These are phyloP conservation scores for Aspergillus heteromorphus DNA, from an alignment of 495 filamentous ascomycete genomes.

Conservation along the genomic window DNA sequence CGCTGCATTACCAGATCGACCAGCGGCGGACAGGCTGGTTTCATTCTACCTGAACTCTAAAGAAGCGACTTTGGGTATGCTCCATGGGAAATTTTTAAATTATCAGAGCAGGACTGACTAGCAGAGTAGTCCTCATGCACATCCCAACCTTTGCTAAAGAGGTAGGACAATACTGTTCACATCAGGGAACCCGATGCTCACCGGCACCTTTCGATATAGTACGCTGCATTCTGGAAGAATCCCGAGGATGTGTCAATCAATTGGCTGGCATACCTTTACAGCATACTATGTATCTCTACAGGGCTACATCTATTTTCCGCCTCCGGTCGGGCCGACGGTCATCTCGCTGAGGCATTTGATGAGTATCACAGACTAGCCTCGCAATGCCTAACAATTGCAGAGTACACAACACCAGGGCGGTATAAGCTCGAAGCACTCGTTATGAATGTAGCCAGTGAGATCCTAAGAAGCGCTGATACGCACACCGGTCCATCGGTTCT, in stretches of 20 bases:
- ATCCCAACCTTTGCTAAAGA: conserved; percentile 31
- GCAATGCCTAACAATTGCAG: conserved; percentile 22
- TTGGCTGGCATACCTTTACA: conserved; percentile 14
- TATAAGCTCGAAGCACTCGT: conserved; percentile 27
- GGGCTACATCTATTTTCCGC: conserved; percentile 16
- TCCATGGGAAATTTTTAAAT: not conserved
- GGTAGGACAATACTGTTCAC: not conserved
- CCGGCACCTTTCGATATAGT: conserved; percentile 7
- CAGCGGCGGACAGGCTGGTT: conserved; percentile 28
- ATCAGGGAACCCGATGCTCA: not conserved
- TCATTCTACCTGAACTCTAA: conserved; percentile 31
- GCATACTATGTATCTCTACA: conserved; percentile 10
- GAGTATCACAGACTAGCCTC: conserved; percentile 15
- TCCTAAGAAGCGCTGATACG: conserved; percentile 18
- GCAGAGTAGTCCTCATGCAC: conserved; percentile 30
- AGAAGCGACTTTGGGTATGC: conserved; percentile 26
- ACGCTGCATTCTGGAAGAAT: conserved; percentile 18
- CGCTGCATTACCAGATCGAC: conserved; percentile 23
- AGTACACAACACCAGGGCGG: conserved; percentile 19
- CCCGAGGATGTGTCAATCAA: conserved; percentile 12
- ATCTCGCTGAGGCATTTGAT: conserved; percentile 12
- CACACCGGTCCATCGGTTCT: conserved; percentile 17
- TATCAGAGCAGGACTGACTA: not conserved
- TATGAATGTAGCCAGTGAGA: conserved; percentile 20
- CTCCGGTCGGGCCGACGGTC: conserved; percentile 10